Evolutionary conservation across 495 filamentous ascomycete genomes (phyloP).

Genomic region (Xylaria telfairii): DNA sequence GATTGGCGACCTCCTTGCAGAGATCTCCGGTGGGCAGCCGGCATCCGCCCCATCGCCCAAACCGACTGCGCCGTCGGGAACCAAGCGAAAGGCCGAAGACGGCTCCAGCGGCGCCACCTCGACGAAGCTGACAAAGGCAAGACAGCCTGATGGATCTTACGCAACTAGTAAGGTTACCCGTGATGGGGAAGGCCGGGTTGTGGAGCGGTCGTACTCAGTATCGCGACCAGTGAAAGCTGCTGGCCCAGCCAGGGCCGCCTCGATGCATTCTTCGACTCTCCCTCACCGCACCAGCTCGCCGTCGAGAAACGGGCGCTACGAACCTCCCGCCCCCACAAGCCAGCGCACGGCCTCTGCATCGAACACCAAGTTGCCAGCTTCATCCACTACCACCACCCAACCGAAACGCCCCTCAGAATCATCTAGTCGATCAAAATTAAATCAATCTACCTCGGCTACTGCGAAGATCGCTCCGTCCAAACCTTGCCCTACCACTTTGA

Average conservation of each 20-base stretch:
- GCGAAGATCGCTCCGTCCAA: constrained; percentile 31
- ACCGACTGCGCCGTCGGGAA: constrained; percentile 33
- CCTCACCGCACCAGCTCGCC: constrained; percentile 39
- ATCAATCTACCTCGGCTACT: constrained; percentile 24
- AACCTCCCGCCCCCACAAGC: constrained; percentile 31
- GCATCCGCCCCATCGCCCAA: constrained; percentile 39
- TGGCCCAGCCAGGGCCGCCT: constrained; percentile 12
- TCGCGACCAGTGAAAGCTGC: constrained; percentile 30
- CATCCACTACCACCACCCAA: constrained; percentile 25
- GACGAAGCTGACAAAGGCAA: constrained; percentile 35
- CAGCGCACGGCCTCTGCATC: constrained; percentile 29
- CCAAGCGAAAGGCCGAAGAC: constrained; percentile 62
- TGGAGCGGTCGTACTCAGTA: constrained; percentile 29
- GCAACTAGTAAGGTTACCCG: constrained; percentile 36
- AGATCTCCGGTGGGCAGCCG: constrained; percentile 58
- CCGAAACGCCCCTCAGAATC: constrained; percentile 23
- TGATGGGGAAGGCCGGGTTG: constrained; percentile 36
- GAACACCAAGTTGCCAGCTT: constrained; percentile 27
- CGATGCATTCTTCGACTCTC: constrained; percentile 31
- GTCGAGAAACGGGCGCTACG: constrained; percentile 35
- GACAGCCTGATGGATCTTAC: constrained; percentile 35
- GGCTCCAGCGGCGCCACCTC: constrained; percentile 40
- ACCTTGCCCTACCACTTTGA: constrained; percentile 35
- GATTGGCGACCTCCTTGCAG: constrained; percentile 62
- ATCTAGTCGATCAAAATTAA: constrained; percentile 31